Percentiles rank a stretch among this genome's conserved stretches.
Evolutionary conservation across 2,329 filamentous ascomycete species (phyloP).

Genomic region (Alternaria sp.): DNA sequence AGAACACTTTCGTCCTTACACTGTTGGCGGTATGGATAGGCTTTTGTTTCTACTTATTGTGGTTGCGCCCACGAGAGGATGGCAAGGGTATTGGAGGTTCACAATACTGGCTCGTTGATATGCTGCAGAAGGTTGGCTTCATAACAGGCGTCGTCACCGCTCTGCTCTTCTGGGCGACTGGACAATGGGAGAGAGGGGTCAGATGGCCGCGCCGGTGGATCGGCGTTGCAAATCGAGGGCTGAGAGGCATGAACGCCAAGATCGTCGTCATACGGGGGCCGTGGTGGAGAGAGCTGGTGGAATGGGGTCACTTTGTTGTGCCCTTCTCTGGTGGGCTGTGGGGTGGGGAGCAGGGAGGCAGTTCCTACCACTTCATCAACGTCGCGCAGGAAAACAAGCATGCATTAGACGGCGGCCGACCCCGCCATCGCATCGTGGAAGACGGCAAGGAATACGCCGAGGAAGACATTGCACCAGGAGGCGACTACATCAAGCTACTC

Average conservation of each 20-base stretch:
- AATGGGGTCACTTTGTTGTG: slow-evolving; percentile 78
- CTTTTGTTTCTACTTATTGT: slow-evolving; percentile 89
- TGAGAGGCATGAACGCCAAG: slow-evolving; percentile 95
- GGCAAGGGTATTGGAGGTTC: slow-evolving; percentile 89
- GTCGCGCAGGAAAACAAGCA: slow-evolving; percentile 54
- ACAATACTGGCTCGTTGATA: slow-evolving; percentile 96
- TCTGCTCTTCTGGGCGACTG: slow-evolving; percentile 89
- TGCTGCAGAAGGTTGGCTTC: slow-evolving; percentile 87
- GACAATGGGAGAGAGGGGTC: slow-evolving; percentile 95
- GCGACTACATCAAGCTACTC: slow-evolving; percentile 90
- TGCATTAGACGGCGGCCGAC: slow-evolving; percentile 31
- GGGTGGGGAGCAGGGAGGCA: slow-evolving; percentile 63
- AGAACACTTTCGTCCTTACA: slow-evolving; percentile 91
- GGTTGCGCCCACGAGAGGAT: slow-evolving; percentile 95
- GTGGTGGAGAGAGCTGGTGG: slow-evolving; percentile 81
- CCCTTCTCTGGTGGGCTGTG: slow-evolving; percentile 66
- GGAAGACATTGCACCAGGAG: slow-evolving; percentile 88
- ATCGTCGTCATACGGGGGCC: slow-evolving; percentile 86
- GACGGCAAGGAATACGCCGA: slow-evolving; percentile 73
- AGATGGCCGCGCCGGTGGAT: slow-evolving; percentile 95
- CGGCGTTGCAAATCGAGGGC: slow-evolving; percentile 84
- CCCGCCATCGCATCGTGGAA: slow-evolving; percentile 58
- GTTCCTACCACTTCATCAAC: slow-evolving; percentile 80
- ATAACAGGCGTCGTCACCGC: slow-evolving; percentile 89
- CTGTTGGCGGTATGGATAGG: slow-evolving; percentile 82